phyloP scores from a whole-genome alignment of 148 eudicot species.

The Amaranthus cruentus region DNA sequence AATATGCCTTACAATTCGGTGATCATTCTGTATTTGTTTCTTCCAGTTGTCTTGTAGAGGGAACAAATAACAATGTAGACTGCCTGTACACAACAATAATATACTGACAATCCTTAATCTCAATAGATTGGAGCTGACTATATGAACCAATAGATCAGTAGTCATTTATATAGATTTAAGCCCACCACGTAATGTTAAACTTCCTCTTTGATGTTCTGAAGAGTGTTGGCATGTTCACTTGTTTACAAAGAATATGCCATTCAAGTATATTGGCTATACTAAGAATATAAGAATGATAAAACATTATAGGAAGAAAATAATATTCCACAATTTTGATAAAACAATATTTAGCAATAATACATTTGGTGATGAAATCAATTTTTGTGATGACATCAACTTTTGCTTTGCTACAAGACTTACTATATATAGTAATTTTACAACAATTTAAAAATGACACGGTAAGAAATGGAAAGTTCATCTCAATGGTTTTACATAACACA shows the following conservation, averaged over 20 bases:
- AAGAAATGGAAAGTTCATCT: neutral
- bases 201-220: neutral
- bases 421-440: neutral
- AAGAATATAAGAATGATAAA: neutral
- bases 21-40: no score
- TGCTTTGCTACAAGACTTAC: neutral
- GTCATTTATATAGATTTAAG: neutral
- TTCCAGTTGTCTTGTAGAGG: conserved; percentile 21
- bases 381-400: neutral
- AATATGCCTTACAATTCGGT: no score
- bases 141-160: no score
- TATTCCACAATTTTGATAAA: neutral
- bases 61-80: conserved; percentile 35
- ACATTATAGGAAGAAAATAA: neutral
- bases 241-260: no score
- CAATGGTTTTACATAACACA: neutral
- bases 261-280: no score
- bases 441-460: neutral
- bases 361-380: neutral
- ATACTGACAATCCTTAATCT: no score
- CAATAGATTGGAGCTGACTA: no score
- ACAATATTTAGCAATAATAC: neutral
- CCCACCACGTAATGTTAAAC: conserved; percentile 76
- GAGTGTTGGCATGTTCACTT: no score
- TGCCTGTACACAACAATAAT: no score